Evolutionary conservation across 2,329 filamentous ascomycete genomes (phyloP).

Genomic region (Zasmidium angulare): DNA sequence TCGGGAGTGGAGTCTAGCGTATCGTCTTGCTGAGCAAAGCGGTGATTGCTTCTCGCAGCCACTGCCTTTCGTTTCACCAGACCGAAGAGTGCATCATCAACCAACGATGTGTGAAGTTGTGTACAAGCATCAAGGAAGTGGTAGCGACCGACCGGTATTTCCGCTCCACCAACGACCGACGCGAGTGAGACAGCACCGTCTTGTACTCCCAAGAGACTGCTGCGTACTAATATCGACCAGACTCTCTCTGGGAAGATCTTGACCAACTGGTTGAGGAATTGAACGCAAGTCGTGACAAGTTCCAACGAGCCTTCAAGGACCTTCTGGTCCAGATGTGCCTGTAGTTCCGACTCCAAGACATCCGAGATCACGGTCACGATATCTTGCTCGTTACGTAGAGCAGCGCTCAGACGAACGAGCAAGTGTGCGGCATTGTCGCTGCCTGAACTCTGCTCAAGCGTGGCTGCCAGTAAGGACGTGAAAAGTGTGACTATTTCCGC

Average conservation of each 20-base stretch:
- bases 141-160: slow-evolving; percentile 74
- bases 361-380: slow-evolving; percentile 80
- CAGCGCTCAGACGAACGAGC: slow-evolving; percentile 51
- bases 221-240: slow-evolving; percentile 85
- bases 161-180: slow-evolving; percentile 76
- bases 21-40: slow-evolving; percentile 47
- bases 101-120: slow-evolving; percentile 69
- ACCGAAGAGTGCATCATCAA: slow-evolving; percentile 72
- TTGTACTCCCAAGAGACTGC: slow-evolving; percentile 74
- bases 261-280: slow-evolving; percentile 74
- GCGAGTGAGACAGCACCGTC: slow-evolving; percentile 74
- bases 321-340: slow-evolving; percentile 51
- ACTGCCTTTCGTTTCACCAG: slow-evolving; percentile 65
- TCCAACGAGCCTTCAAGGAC: slow-evolving; percentile 63
- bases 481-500: slow-evolving; percentile 74
- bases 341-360: slow-evolving; percentile 71
- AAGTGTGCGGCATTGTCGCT: slow-evolving; percentile 45
- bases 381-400: slow-evolving; percentile 57
- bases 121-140: slow-evolving; percentile 74
- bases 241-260: slow-evolving; percentile 75
- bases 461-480: slow-evolving; percentile 62
- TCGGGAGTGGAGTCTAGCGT: slow-evolving; percentile 74
- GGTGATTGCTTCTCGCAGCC: slow-evolving; percentile 34
- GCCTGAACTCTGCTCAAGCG: slow-evolving; percentile 26
- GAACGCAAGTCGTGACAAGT: slow-evolving; percentile 71